A percentile compares a stretch with the other conserved stretches of the same genome.
These are phyloP conservation scores for Ascoidea rubescens DNA, from an alignment of 805 yeast genomes.

Conservation along the genomic window DNA sequence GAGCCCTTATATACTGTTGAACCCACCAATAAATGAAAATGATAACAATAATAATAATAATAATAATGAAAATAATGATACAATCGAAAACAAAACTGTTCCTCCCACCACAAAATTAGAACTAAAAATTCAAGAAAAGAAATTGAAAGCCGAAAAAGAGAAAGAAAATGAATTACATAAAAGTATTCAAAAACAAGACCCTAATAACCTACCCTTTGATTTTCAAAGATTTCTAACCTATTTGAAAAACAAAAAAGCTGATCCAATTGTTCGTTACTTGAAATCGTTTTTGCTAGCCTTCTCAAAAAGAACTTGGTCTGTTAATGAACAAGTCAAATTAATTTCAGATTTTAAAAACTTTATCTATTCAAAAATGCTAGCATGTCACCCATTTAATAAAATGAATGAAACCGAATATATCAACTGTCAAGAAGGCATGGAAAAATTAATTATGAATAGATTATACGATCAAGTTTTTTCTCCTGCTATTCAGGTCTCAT, in stretches of 20 bases:
- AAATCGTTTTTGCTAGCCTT: slow-evolving; percentile 76
- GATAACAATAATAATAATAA: not conserved
- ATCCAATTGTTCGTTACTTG: slow-evolving; percentile 77
- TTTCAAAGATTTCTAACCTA: slow-evolving; percentile 69
- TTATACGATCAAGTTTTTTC: slow-evolving; percentile 68
- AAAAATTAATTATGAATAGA: slow-evolving; percentile 82
- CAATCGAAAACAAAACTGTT: not conserved
- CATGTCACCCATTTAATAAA: slow-evolving; percentile 60
- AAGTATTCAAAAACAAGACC: slow-evolving; percentile 2
- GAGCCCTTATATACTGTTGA: too few relatives aligned
- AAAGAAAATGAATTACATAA: too few relatives aligned
- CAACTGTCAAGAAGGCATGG: slow-evolving; percentile 83
- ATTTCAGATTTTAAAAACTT: slow-evolving; percentile 66
- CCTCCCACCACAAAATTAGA: not conserved
- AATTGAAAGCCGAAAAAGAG: not conserved
- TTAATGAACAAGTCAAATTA: slow-evolving; percentile 66
- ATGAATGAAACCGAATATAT: slow-evolving; percentile 46
- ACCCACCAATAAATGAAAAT: too few relatives aligned
- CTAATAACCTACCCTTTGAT: slow-evolving; percentile 38
- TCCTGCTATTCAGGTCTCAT: slow-evolving; percentile 30
- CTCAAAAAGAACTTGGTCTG: slow-evolving; percentile 51
- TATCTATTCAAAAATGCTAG: slow-evolving; percentile 45
- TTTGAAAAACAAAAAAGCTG: slow-evolving; percentile 63
- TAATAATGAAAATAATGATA: too few relatives aligned
- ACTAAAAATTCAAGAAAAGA: not conserved